A percentile compares a stretch with the other conserved stretches of the same genome.
These are phyloP conservation scores for Pythium biforme DNA, from an alignment of 352 stramenopile genomes.

Conservation along the genomic window DNA sequence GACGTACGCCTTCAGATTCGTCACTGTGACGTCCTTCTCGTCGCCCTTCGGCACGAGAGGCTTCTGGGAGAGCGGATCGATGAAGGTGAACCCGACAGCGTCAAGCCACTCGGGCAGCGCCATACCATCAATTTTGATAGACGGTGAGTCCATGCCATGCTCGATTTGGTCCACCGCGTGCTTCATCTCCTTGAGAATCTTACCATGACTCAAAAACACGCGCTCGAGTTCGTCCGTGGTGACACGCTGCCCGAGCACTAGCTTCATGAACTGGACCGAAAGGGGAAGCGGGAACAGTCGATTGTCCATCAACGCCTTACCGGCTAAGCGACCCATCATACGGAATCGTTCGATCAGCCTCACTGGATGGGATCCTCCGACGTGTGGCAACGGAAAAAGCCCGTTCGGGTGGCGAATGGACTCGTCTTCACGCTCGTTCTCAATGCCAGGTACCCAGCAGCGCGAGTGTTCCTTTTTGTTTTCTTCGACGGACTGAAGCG, in stretches of 20 bases:
- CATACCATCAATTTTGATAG: conserved; percentile 64
- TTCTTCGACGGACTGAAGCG: conserved; percentile 54
- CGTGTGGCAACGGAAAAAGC: conserved; percentile 70
- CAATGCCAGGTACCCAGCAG: conserved; percentile 65
- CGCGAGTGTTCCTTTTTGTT: conserved; percentile 35
- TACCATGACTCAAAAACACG: conserved; percentile 67
- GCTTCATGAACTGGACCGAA: conserved; percentile 72
- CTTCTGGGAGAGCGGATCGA: conserved; percentile 77
- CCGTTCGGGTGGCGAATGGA: conserved; percentile 78
- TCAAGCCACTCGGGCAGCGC: conserved; percentile 53
- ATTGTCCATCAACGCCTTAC: conserved; percentile 84
- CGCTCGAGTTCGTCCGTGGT: conserved; percentile 42
- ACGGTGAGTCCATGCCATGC: conserved; percentile 31
- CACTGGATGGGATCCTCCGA: neutral
- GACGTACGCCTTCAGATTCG: conserved; percentile 63
- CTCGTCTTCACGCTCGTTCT: conserved; percentile 35
- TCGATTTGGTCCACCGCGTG: conserved; percentile 7
- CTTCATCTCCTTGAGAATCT: conserved; percentile 61
- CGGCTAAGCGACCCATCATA: conserved; percentile 77
- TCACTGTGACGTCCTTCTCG: conserved; percentile 42
- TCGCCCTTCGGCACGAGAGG: conserved; percentile 47
- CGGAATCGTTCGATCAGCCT: conserved; percentile 71
- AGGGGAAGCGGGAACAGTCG: conserved; percentile 70
- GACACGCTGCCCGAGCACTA: conserved; percentile 69
- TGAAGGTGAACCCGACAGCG: conserved; percentile 66